Evolutionary conservation across 768 basidiomycete species (phyloP).

Genomic region (Austroboletus festivus): DNA sequence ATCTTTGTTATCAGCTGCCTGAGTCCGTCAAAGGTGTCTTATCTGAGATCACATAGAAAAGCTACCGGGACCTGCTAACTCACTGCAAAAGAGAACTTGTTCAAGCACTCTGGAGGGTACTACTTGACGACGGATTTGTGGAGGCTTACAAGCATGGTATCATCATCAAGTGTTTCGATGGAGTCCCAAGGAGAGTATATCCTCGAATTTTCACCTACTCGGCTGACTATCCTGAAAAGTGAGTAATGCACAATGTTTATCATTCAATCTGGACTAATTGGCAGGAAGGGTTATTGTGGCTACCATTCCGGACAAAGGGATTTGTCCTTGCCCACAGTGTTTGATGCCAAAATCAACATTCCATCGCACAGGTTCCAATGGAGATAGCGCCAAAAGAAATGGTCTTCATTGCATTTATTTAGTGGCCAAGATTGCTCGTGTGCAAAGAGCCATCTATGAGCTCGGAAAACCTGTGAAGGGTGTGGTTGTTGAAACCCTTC

Average conservation of each 20-base stretch:
- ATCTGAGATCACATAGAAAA: background rate
- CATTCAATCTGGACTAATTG: background rate
- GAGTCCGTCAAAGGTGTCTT: background rate
- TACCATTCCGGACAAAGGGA: constrained; percentile 23
- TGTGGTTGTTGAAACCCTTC: background rate
- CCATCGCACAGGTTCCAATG: background rate
- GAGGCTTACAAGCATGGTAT: constrained; percentile 2
- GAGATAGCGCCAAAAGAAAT: background rate
- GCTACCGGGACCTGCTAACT: background rate
- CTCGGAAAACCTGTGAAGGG: background rate
- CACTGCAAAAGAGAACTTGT: constrained; percentile 3
- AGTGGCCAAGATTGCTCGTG: background rate
- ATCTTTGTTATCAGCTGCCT: background rate
- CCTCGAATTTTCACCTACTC: constrained; percentile 7
- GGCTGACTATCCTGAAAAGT: constrained; percentile 3
- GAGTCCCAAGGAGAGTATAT: background rate
- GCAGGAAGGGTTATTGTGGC: constrained; percentile 19
- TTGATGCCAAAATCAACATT: constrained; percentile 14
- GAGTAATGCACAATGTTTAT: background rate
- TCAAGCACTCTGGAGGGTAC: background rate
- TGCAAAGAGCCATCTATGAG: constrained; percentile 5
- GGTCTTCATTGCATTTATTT: background rate
- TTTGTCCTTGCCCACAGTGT: constrained; percentile 31
- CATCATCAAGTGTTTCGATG: background rate
- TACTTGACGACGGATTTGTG: constrained; percentile 1